Evolutionary conservation across 176 grass and related monocot species (phyloP).

Genomic region (Carex scoparia): DNA sequence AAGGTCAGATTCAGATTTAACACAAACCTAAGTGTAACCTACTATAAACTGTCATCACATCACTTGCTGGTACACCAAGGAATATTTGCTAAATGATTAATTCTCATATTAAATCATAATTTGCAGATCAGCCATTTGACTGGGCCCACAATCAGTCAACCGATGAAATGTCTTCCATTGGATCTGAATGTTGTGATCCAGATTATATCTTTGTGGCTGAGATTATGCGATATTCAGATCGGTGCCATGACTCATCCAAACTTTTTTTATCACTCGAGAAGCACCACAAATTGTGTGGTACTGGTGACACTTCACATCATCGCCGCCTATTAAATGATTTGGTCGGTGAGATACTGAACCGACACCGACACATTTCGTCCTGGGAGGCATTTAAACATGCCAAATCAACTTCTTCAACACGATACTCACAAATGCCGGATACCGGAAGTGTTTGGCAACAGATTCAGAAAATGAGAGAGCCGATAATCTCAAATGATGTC

Average conservation of each 20-base stretch:
- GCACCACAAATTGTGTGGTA: neutral
- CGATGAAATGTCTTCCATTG: neutral
- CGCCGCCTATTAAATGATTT: slow-evolving; percentile 51
- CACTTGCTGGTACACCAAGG: neutral
- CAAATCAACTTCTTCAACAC: slow-evolving; percentile 21
- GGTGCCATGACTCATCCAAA: slow-evolving; percentile 16
- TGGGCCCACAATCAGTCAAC: slow-evolving; percentile 27
- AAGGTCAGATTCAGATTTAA: neutral
- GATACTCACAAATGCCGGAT: slow-evolving; percentile 32
- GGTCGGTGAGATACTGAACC: slow-evolving; percentile 49
- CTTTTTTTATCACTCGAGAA: slow-evolving; percentile 38
- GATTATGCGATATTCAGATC: slow-evolving; percentile 28
- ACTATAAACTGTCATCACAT: neutral
- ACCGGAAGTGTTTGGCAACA: slow-evolving; percentile 27
- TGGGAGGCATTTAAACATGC: slow-evolving; percentile 39
- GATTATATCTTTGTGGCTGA: slow-evolving; percentile 65
- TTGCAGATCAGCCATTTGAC: slow-evolving; percentile 7
- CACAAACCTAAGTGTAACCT: neutral
- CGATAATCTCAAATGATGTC: slow-evolving; percentile 16
- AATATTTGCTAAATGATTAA: neutral
- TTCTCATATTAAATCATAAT: neutral
- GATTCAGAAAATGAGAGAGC: slow-evolving; percentile 22
- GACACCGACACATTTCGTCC: slow-evolving; percentile 28
- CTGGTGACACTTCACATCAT: slow-evolving; percentile 26
- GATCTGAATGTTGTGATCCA: slow-evolving; percentile 16